Evolutionary conservation across 2,329 filamentous ascomycete genomes (phyloP).

Genomic region (Aspergillus fumigatus): DNA sequence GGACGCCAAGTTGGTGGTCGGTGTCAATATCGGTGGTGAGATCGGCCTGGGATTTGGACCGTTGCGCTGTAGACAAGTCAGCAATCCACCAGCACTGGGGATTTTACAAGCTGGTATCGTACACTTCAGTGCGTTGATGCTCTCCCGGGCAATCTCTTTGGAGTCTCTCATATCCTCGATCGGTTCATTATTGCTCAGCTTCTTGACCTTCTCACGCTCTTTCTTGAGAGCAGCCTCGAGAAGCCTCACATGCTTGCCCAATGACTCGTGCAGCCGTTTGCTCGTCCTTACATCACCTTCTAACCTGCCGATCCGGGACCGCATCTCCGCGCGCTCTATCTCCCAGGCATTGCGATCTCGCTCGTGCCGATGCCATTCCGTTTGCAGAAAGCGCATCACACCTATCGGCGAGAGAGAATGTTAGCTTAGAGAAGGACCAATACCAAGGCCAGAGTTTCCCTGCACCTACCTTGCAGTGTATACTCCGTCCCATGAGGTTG

Average conservation of each 20-base stretch:
- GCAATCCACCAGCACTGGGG: background rate
- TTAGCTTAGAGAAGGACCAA: slow-evolving; percentile 15
- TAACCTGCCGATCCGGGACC: slow-evolving; percentile 88
- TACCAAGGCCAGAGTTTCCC: background rate
- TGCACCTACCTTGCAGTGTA: slow-evolving; percentile 61
- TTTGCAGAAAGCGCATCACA: slow-evolving; percentile 98
- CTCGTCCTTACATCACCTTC: slow-evolving; percentile 85
- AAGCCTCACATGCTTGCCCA: slow-evolving; percentile 86
- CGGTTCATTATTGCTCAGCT: slow-evolving; percentile 47
- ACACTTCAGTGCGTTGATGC: slow-evolving; percentile 39
- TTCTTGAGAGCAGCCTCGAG: slow-evolving; percentile 83
- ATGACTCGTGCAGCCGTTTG: slow-evolving; percentile 80
- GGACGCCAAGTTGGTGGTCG: slow-evolving; percentile 45
- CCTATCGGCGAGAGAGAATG: slow-evolving; percentile 47
- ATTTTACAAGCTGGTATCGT: slow-evolving; percentile 6
- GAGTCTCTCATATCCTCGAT: slow-evolving; percentile 44
- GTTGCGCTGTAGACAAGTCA: slow-evolving; percentile 33
- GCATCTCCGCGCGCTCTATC: slow-evolving; percentile 99
- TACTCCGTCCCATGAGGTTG: slow-evolving; percentile 64
- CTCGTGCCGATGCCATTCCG: slow-evolving; percentile 98
- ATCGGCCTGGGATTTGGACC: slow-evolving; percentile 45
- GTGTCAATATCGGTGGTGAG: slow-evolving; percentile 45
- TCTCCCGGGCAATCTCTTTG: slow-evolving; percentile 45
- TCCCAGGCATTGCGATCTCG: slow-evolving; percentile 98
- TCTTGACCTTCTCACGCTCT: slow-evolving; percentile 67